Evolutionary conservation across 73 alveolate genomes (phyloP).

Genomic region (Breviolum minutum): DNA sequence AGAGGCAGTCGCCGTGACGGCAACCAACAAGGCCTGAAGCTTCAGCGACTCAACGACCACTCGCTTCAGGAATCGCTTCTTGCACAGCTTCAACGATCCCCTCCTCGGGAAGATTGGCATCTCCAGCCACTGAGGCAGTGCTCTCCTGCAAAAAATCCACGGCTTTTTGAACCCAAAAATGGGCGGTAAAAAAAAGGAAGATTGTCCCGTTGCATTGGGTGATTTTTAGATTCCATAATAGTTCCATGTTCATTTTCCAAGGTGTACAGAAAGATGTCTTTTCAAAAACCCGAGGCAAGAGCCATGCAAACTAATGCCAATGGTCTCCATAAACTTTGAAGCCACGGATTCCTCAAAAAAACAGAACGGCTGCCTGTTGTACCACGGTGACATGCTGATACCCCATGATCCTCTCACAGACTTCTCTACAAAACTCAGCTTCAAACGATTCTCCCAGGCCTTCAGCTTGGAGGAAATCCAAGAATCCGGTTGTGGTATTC

Average conservation of each 20-base stretch:
- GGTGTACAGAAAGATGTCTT: not conserved
- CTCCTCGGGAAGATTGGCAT: constrained; percentile 36
- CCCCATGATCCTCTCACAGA: too few species aligned
- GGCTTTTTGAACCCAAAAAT: not conserved
- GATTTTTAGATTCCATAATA: too few species aligned
- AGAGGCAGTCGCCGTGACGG: constrained; percentile 7
- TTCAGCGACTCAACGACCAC: too few species aligned
- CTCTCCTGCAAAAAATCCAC: not conserved
- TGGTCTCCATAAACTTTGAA: constrained; percentile 67
- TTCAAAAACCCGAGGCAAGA: not conserved
- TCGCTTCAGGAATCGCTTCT: too few species aligned
- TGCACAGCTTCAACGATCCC: not conserved
- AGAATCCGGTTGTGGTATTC: too few species aligned
- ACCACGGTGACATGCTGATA: too few species aligned
- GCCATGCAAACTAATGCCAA: constrained; percentile 65
- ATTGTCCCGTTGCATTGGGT: too few species aligned
- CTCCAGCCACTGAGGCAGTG: constrained; percentile 32
- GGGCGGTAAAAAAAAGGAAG: too few species aligned
- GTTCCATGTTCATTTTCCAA: not conserved
- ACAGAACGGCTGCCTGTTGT: too few species aligned
- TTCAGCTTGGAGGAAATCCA: too few species aligned
- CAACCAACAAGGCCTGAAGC: constrained; percentile 15
- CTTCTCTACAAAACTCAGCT: too few species aligned
- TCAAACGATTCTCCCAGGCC: too few species aligned
- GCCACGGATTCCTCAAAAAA: constrained; percentile 33